phyloP scores from a whole-genome alignment of 306 rosid genomes.

The Abrus precatorius region DNA sequence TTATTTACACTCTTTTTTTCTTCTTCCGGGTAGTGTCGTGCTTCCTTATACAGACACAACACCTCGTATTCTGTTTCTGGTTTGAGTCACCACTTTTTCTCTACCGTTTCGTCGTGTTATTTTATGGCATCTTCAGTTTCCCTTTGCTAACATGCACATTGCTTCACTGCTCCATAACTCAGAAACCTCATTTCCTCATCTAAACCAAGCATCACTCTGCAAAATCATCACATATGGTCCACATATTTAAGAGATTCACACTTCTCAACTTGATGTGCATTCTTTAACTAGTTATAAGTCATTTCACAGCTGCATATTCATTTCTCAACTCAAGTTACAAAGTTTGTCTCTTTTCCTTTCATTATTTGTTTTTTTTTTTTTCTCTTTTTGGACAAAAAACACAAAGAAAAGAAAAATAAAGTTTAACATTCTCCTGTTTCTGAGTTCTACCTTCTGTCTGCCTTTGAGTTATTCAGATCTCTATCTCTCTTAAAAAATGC shows the following conservation, averaged over 20 bases:
- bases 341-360: constrained; percentile 31
- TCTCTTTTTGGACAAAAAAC: background rate
- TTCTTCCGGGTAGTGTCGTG: too few species aligned
- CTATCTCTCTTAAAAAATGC: constrained; percentile 8
- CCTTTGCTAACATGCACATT: background rate
- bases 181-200: constrained; percentile 7
- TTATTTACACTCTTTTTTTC: too few species aligned
- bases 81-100: background rate
- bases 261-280: background rate
- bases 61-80: background rate
- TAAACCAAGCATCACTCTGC: background rate
- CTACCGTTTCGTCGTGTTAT: constrained; percentile 26
- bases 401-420: background rate
- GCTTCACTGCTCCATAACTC: background rate
- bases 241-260: constrained; percentile 2
- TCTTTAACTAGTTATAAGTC: background rate
- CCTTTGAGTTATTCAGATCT: constrained; percentile 35
- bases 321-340: constrained; percentile 7
- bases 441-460: background rate
- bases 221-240: background rate
- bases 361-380: background rate
- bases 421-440: background rate
- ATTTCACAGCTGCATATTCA: background rate
- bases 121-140: background rate
- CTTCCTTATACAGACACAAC: too few species aligned